Base-by-base conservation (phyloP, 768 basidiomycete genomes). In the Boletus edulis region DNA sequence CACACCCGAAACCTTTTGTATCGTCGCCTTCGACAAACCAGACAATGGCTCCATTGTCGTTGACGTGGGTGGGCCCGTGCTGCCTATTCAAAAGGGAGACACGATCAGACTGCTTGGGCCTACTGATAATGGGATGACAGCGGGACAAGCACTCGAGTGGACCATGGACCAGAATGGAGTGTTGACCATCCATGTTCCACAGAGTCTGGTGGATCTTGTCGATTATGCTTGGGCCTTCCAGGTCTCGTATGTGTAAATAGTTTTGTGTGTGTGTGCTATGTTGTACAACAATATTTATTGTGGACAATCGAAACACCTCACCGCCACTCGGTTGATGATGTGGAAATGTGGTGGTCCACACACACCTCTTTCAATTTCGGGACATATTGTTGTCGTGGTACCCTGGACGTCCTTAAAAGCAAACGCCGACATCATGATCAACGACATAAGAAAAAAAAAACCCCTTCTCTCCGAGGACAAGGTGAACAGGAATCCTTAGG, bases 1-100 rank as follows among this genome's bases (percentile, higher is more conserved):
- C 4, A 83, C 79, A 0, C 69, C 76, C 6, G 73, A 60, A n/a
- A 74, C 79, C 1, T 82, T 84, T 57, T 84, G 79, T 57, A 71
- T 83, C 56, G 63, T 81, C 38, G 70, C 76, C 1, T 76, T 83
- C 47, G 55, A 67, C 35, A 63, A 63, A 7, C 80, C 80, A 0
- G 54, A 52, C 2, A 35, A 64, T 0, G 73, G 75, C 0, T 47
- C 64, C 2, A 47, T 82, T 3, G 61, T 68, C 3, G 63, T 83
- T 1, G 64, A 70, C 18, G 58, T 50, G 2, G 64, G 67, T 6
- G 72, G 70, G 5, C 72, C 71, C 37, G 68, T 69, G 18, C 60
- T 81, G 13, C 81, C 82, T 1, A 53, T 83, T 17, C 59, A 76
- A 5, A 50, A 62, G 2, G 77, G 77, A 8, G 81, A 83, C 58